Evolutionary conservation across 2,329 filamentous ascomycete genomes (phyloP).

Genomic region (Cordyceps pruinosa): DNA sequence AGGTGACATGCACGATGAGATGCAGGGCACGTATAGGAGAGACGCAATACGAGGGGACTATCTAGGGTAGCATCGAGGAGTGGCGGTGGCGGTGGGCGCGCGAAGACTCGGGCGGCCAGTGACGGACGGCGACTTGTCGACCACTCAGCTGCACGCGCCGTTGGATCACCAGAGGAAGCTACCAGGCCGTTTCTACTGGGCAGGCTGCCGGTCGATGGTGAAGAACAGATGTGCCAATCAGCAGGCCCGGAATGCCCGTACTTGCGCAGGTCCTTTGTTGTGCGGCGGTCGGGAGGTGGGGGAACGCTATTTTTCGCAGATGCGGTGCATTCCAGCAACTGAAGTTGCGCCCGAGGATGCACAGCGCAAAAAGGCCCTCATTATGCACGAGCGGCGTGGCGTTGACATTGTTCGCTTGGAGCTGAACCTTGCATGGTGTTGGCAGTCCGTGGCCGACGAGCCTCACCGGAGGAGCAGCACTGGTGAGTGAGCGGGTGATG

Average conservation of each 20-base stretch:
- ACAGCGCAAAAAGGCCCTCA: too few relatives aligned
- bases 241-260: background rate
- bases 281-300: background rate
- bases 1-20: background rate
- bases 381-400: too few relatives aligned
- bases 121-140: background rate
- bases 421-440: too few relatives aligned
- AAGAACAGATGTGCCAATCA: background rate
- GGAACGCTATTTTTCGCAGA: background rate
- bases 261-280: background rate
- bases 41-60: background rate
- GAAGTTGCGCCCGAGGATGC: too few relatives aligned
- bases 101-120: background rate
- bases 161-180: background rate
- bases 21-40: background rate
- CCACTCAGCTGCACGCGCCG: background rate
- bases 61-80: background rate
- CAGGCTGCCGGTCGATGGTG: background rate
- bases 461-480: too few relatives aligned
- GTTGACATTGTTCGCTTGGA: too few relatives aligned
- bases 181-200: background rate
- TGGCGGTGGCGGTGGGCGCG: background rate
- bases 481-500: too few relatives aligned
- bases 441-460: too few relatives aligned
- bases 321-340: background rate